Percentiles rank a stretch among this genome's conserved stretches.
Evolutionary conservation across 805 yeast genomes (phyloP).

Genomic region (Blastobotrys attinorum): DNA sequence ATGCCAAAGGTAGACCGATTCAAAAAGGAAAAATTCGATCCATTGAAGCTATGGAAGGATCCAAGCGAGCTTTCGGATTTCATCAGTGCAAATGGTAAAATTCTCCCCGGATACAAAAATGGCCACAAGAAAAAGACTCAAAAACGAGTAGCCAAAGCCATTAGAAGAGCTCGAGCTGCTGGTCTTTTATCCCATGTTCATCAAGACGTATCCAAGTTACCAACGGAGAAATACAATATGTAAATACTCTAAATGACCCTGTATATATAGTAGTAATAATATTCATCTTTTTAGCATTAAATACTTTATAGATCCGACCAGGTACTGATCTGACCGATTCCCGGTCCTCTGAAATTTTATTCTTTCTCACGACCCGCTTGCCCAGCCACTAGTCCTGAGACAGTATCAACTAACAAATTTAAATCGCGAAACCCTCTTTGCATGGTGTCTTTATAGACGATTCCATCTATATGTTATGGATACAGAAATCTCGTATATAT

Average conservation of each 20-base stretch:
- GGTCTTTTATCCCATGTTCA: conserved; percentile 77
- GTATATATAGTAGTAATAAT: no score
- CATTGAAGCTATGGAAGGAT: conserved; percentile 30
- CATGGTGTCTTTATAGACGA: no score
- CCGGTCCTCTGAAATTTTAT: no score
- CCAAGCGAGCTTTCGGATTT: conserved; percentile 63
- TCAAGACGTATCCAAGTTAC: conserved; percentile 18
- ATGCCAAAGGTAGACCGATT: conserved; percentile 9
- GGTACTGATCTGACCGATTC: no score
- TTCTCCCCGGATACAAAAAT: conserved; percentile 62
- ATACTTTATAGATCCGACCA: no score
- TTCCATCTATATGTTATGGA: no score
- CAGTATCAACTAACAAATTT: no score
- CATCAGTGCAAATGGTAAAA: conserved; percentile 65
- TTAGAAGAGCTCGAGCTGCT: conserved; percentile 70
- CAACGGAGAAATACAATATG: background rate
- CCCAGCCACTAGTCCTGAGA: no score
- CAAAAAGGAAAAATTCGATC: conserved; percentile 26
- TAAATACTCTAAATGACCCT: background rate
- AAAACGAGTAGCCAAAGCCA: conserved; percentile 62
- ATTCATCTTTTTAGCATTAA: no score
- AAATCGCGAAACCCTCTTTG: no score
- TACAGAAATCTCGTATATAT: no score
- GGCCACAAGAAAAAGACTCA: conserved; percentile 64
- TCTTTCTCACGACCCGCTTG: no score